Evolutionary conservation across 1,284 basidiomycete genomes (phyloP), one percentile per base, ranked within the genome.

Genomic region (Trichosporon sp.): DNA sequence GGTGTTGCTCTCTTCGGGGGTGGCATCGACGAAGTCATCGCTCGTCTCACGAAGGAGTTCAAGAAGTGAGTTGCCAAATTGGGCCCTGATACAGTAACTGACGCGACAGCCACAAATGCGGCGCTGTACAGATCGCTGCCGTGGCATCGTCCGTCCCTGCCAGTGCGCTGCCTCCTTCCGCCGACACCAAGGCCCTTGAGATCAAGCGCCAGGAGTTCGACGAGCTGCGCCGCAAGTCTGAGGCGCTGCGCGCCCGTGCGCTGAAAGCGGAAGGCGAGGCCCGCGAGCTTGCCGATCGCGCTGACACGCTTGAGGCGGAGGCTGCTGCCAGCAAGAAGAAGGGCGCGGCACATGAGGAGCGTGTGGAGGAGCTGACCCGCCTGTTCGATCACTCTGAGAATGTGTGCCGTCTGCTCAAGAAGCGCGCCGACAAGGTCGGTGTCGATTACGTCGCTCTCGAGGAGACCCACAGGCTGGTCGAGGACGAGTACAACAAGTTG

Each of bases 401-500:
- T 13, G 35, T 31, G 21, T 42, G 62, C 34, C 27, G 9, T 3
- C 25, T 38, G 31, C 34, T 67, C 53, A 31, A n/a, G 42, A 64
- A 64, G 47, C 34, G 47, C 3, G 38, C 64, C 38, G 58, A 63
- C n/a, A 12, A 23, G 51, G 38, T 69, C 56, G 56, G 56, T 5
- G 18, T n/a, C 7, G 13, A 8, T 18, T 60, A 3, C 25, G 42
- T 64, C 15, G 38, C 29, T 11, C 31, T 53, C 18, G 47, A 66
- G 18, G 47, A 86, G 70, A 84, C 84, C 32, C 18, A 42, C 4
- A 32, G 13, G 21, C 29, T 58, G 51, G 13, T 63, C 12, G 29
- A 81, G 13, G 76, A 77, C 0, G 85, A 85, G 38, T 81, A 85
- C 74, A 78, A 85, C 65, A 67, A 71, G 13, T 72, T 83, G 5